Base-by-base conservation (phyloP, 805 yeast genomes). In the Wickerhamomyces strasburgensis region DNA sequence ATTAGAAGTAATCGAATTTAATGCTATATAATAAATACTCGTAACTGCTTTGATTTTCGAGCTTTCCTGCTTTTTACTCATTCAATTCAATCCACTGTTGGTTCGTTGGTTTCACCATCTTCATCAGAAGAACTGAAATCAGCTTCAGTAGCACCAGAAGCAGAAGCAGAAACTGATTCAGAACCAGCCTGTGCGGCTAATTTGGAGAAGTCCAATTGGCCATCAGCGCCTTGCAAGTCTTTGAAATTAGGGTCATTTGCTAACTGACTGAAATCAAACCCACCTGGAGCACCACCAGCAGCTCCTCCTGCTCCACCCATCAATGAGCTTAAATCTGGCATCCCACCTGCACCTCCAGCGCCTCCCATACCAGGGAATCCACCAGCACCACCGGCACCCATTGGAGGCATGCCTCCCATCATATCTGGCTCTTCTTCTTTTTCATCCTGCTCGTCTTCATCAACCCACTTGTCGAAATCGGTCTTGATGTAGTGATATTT, bases 381-480 rank as follows among this genome's bases (percentile, higher is more conserved):
- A 14, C 35, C 56, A 57, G 17, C 39, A 42, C 59, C 58, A 38
- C 44, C 49, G 29, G 56, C 49, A 34, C 58, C 66, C 52, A 16
- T 61, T 65, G 29, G 57, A 63, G 34, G 72, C 75, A 37, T 65
- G 72, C 57, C 56, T 33, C 62, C 67, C 29, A 57, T 49, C 45
- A 56, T 49, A 34, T 57, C 65, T 24, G 47, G 58, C 29, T 60
- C 68, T 21, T 51, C 50, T 5, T 48, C 58, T 19, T 62, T 68
- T 29, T 55, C 65, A 24, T 65, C 72, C 65, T 90, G 98, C 65
- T 90, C 98, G 58, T 90, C 98, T 68, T 90, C 98, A 58, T 90
- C 98, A 28, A 85, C 95, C 98, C 98, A 90, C 62, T 81, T 85
- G 67, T 89, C 96, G 57, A 90, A 90, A 58, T 90, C 98, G 11